A percentile compares a stretch with the other conserved stretches of the same genome.
Conservation (phyloP, 2,329 filamentous ascomycete species). For the Colletotrichum navitas region DNA sequence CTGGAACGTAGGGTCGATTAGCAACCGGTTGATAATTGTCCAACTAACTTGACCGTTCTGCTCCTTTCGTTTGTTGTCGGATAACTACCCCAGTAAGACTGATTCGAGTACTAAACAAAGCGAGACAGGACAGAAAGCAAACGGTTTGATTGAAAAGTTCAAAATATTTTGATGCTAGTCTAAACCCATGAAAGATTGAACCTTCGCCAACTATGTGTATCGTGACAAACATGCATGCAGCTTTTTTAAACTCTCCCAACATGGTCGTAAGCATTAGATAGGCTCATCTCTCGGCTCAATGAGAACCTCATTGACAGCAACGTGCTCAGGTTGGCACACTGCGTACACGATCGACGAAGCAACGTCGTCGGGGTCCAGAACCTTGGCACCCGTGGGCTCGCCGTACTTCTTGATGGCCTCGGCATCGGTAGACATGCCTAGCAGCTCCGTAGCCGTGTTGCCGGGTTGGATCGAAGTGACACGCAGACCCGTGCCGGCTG, state of each 20-base stretch:
- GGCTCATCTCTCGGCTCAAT: slow-evolving; percentile 84
- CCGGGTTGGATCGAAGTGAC: slow-evolving; percentile 84
- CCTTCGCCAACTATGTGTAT: not conserved
- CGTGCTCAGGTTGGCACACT: slow-evolving; percentile 78
- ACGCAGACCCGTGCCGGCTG: slow-evolving; percentile 77
- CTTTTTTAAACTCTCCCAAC: not conserved
- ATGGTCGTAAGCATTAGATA: slow-evolving; percentile 60
- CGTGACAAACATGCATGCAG: not conserved
- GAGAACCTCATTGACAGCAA: slow-evolving; percentile 83
- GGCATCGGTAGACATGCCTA: slow-evolving; percentile 80
- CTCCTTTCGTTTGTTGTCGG: too few species aligned
- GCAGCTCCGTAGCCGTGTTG: slow-evolving; percentile 79
- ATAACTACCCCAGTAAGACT: not conserved
- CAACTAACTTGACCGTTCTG: not conserved
- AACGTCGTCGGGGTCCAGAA: slow-evolving; percentile 80
- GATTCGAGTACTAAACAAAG: not conserved
- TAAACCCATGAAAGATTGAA: not conserved
- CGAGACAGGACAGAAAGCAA: too few species aligned
- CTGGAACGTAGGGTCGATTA: not conserved
- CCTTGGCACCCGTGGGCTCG: slow-evolving; percentile 79
- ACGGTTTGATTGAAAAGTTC: too few species aligned
- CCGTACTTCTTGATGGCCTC: slow-evolving; percentile 86
- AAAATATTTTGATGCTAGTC: not conserved
- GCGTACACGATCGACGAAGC: slow-evolving; percentile 81
- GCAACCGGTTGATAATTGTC: not conserved